Conservation (phyloP, 2,329 filamentous ascomycete species). For the Thyridium curvatum region DNA sequence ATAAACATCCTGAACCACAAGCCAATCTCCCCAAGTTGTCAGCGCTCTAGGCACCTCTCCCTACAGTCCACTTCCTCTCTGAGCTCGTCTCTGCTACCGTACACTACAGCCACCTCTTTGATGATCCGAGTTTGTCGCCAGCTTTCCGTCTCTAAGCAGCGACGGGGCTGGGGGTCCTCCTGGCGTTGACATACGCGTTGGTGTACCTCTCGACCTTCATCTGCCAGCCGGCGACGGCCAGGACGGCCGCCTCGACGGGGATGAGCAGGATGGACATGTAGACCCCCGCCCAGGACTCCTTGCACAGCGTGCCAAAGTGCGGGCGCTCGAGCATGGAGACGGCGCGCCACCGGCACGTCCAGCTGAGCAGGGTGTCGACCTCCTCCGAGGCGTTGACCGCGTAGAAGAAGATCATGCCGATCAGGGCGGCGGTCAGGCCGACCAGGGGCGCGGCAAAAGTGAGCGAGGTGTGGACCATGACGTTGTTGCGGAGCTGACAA, state of each 20-base stretch:
- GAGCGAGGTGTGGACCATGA: conserved; percentile 25
- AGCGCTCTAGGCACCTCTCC: too few species aligned
- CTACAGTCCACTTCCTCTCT: too few species aligned
- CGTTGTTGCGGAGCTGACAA: conserved; percentile 30
- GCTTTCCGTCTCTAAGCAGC: conserved; percentile 5
- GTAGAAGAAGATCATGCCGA: conserved; percentile 53
- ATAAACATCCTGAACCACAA: too few species aligned
- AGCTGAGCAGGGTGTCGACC: conserved; percentile 52
- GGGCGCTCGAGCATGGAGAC: conserved; percentile 47
- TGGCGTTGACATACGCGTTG: conserved; percentile 19
- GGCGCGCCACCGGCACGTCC: conserved; percentile 54
- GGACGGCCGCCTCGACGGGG: conserved; percentile 44
- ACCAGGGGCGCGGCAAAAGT: conserved; percentile 32
- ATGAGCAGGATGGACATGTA: conserved; percentile 50
- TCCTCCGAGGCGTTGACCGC: conserved; percentile 44
- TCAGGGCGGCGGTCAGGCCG: conserved; percentile 38
- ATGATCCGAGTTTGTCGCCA: too few species aligned
- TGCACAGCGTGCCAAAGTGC: conserved; percentile 50
- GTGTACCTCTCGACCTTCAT: conserved; percentile 36
- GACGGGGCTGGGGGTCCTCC: conserved; percentile 25
- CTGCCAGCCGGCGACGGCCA: conserved; percentile 40
- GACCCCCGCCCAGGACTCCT: conserved; percentile 46
- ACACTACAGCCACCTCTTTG: too few species aligned
- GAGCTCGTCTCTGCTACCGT: too few species aligned
- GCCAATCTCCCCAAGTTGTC: too few species aligned